Percentiles rank a stretch among this genome's conserved stretches.
phyloP scores from a whole-genome alignment of 2,329 filamentous ascomycete species.

The Eutypella sp. region DNA sequence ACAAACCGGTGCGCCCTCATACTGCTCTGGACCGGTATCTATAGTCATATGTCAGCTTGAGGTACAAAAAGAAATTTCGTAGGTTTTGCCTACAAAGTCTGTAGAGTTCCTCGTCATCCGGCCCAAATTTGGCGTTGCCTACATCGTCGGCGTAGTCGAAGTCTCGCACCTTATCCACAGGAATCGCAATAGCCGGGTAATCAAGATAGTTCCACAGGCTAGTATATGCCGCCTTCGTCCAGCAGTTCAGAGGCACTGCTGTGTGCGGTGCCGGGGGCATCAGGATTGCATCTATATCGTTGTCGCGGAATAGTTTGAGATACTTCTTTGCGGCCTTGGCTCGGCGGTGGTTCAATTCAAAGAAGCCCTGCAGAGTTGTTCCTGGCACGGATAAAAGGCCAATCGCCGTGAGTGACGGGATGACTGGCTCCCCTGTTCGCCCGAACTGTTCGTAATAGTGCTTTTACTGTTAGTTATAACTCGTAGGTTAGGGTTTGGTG shows the following conservation, averaged over 20 bases:
- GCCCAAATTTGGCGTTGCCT: slow-evolving; percentile 20
- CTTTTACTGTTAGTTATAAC: slow-evolving; percentile 42
- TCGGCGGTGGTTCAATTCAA: slow-evolving; percentile 20
- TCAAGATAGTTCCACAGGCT: slow-evolving; percentile 54
- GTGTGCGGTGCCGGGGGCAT: slow-evolving; percentile 46
- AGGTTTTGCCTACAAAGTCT: slow-evolving; percentile 16
- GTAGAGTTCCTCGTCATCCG: slow-evolving; percentile 16
- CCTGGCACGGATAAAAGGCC: slow-evolving; percentile 15
- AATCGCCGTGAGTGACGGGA: slow-evolving; percentile 40
- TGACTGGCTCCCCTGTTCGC: slow-evolving; percentile 43
- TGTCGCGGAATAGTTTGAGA: slow-evolving; percentile 18
- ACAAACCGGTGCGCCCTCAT: slow-evolving; percentile 20
- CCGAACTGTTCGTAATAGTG: slow-evolving; percentile 39
- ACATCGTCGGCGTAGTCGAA: slow-evolving; percentile 20
- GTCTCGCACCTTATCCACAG: slow-evolving; percentile 30
- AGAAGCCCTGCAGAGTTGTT: slow-evolving; percentile 16
- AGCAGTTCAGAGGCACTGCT: slow-evolving; percentile 40
- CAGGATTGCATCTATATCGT: slow-evolving; percentile 44
- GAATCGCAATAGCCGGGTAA: slow-evolving; percentile 48
- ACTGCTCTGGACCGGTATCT: slow-evolving; percentile 26
- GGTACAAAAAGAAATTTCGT: not conserved
- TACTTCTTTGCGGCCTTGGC: slow-evolving; percentile 19
- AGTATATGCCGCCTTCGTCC: slow-evolving; percentile 48
- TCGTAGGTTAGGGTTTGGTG: slow-evolving; percentile 30
- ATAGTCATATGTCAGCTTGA: slow-evolving; percentile 6